These are phyloP conservation scores for Phyllosticta citrichinensis DNA, from an alignment of 2,329 filamentous ascomycete genomes.

Conservation along the genomic window DNA sequence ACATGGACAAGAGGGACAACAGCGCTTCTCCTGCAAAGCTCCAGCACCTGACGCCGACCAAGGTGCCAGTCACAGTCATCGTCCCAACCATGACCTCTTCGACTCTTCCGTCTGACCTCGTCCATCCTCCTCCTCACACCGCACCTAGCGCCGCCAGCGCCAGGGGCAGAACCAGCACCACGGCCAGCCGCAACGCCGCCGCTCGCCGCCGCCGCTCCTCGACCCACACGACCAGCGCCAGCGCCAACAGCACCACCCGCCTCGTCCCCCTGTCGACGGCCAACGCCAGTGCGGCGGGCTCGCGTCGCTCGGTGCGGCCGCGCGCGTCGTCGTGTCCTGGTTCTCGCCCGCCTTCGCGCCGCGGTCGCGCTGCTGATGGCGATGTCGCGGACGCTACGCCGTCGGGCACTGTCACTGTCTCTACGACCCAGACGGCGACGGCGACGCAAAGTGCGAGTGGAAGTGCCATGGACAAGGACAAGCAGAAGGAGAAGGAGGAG, in stretches of 20 bases:
- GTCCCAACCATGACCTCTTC: neutral
- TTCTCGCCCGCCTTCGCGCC: no score
- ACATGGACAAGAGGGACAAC: neutral
- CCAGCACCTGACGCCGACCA: neutral
- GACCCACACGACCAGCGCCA: neutral
- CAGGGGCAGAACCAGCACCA: neutral
- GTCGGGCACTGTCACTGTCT: no score
- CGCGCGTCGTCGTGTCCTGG: neutral
- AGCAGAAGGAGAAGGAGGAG: neutral
- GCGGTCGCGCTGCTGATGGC: neutral
- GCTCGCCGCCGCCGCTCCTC: neutral
- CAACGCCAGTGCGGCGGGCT: neutral
- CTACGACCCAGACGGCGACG: no score
- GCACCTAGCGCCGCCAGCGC: neutral
- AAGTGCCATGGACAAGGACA: neutral
- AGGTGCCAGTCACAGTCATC: neutral
- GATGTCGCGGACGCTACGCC: no score
- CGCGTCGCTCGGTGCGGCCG: neutral
- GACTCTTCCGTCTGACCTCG: neutral
- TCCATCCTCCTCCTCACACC: neutral
- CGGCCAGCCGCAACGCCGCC: neutral
- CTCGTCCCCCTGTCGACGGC: neutral
- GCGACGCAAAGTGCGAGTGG: neutral
- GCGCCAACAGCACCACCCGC: neutral
- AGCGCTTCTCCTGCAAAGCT: neutral